These are phyloP conservation scores for Pyronema domesticum DNA, from an alignment of 495 filamentous ascomycete species.

Conservation along the genomic window DNA sequence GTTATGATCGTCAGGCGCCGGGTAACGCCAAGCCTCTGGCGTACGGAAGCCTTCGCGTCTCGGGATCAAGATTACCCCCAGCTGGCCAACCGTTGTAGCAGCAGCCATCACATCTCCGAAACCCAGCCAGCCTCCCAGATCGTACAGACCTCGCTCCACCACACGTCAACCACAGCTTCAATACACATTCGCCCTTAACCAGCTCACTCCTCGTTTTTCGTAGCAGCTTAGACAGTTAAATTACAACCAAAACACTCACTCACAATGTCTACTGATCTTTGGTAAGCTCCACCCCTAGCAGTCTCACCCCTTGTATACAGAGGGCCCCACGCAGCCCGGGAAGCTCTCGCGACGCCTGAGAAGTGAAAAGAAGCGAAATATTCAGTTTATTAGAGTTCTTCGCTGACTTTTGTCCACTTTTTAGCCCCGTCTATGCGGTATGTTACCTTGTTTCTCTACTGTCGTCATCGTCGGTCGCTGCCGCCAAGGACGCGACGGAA, in stretches of 20 bases:
- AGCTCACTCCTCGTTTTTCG: not conserved
- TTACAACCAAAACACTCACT: not conserved
- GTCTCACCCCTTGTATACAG: slow-evolving; percentile 3
- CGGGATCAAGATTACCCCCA: not conserved
- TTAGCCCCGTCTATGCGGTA: slow-evolving; percentile 96
- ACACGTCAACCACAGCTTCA: not conserved
- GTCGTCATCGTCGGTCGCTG: not conserved
- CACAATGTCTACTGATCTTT: slow-evolving; percentile 24
- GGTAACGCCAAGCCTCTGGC: not conserved
- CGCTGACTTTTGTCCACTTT: slow-evolving; percentile 29
- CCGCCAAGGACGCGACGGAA: slow-evolving; percentile 7
- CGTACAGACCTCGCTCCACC: not conserved
- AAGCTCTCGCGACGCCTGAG: not conserved
- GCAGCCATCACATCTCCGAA: not conserved
- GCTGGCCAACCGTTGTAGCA: not conserved
- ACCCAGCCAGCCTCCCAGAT: not conserved
- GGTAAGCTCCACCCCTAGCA: slow-evolving; percentile 11
- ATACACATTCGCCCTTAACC: not conserved
- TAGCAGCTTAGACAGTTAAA: not conserved
- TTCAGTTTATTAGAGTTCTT: slow-evolving; percentile 3
- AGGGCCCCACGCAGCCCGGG: slow-evolving; percentile 1
- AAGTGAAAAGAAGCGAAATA: not conserved
- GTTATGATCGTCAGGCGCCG: not conserved
- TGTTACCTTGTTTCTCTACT: slow-evolving; percentile 33
- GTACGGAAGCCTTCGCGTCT: not conserved